Evolutionary conservation across 495 filamentous ascomycete genomes (phyloP).

Genomic region (Penicillium bialowiezense): DNA sequence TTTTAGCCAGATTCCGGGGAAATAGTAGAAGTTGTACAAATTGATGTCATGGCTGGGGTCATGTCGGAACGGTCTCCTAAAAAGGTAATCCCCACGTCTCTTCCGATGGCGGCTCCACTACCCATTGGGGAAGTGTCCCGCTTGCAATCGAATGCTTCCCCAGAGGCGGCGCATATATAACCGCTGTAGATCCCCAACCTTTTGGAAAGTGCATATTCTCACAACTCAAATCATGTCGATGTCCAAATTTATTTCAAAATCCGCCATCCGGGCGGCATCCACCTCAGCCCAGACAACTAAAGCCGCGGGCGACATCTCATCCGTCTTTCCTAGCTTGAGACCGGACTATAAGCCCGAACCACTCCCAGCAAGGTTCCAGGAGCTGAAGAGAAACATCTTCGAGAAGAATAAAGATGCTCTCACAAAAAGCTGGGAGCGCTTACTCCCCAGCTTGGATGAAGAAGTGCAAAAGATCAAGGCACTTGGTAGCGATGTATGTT

Average conservation of each 20-base stretch:
- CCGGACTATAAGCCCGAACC: constrained; percentile 62
- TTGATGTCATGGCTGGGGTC: constrained; percentile 1
- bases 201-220: not conserved
- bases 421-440: constrained; percentile 63
- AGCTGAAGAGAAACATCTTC: constrained; percentile 68
- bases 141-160: not conserved
- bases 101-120: constrained; percentile 1
- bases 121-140: not conserved
- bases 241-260: constrained; percentile 32
- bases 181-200: constrained; percentile 1
- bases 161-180: constrained; percentile 1
- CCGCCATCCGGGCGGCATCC: constrained; percentile 33
- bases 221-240: constrained; percentile 23
- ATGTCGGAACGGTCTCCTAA: constrained; percentile 4
- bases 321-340: constrained; percentile 73
- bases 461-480: constrained; percentile 44
- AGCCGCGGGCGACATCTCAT: constrained; percentile 72
- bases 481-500: constrained; percentile 49
- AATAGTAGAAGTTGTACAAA: not conserved
- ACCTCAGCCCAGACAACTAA: constrained; percentile 38
- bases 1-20: too few species aligned
- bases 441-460: constrained; percentile 58
- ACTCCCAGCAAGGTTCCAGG: constrained; percentile 67
- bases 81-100: not conserved
- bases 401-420: constrained; percentile 60